A percentile compares a stretch with the other conserved stretches of the same genome.
phyloP scores from a whole-genome alignment of 306 rosid genomes.

The Rosa persica region DNA sequence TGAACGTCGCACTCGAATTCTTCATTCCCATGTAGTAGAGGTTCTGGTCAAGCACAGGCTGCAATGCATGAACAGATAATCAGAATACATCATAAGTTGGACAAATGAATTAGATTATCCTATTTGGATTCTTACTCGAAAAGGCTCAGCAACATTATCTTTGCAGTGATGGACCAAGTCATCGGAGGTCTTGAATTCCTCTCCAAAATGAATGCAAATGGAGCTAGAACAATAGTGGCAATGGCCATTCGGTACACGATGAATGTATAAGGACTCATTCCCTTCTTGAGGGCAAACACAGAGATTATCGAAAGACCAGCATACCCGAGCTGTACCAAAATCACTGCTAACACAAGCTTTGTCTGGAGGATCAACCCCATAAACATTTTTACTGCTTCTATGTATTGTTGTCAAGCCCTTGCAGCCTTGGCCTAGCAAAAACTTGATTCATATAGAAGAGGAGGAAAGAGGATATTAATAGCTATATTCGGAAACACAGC shows the following conservation, averaged over 20 bases:
- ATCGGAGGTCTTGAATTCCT: conserved; percentile 21
- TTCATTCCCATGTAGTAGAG: conserved; percentile 30
- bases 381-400: background rate
- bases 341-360: conserved; percentile 26
- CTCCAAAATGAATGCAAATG: conserved; percentile 34
- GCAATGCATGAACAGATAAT: background rate
- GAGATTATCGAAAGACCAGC: conserved; percentile 36
- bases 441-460: background rate
- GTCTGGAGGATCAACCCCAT: conserved; percentile 2
- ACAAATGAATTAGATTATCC: background rate
- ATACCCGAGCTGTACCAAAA: conserved; percentile 28
- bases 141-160: conserved; percentile 25
- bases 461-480: background rate
- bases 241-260: conserved; percentile 33
- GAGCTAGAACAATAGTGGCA: conserved; percentile 35
- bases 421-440: background rate
- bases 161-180: conserved; percentile 22
- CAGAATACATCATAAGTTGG: background rate
- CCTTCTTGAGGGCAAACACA: conserved; percentile 36
- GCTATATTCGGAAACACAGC: background rate
- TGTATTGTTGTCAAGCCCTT: background rate
- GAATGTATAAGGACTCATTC: conserved; percentile 37
- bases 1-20: conserved; percentile 34
- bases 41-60: conserved; percentile 43
- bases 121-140: conserved; percentile 27